Conservation (phyloP, 257 asterid species). For the Sherardia arvensis region DNA sequence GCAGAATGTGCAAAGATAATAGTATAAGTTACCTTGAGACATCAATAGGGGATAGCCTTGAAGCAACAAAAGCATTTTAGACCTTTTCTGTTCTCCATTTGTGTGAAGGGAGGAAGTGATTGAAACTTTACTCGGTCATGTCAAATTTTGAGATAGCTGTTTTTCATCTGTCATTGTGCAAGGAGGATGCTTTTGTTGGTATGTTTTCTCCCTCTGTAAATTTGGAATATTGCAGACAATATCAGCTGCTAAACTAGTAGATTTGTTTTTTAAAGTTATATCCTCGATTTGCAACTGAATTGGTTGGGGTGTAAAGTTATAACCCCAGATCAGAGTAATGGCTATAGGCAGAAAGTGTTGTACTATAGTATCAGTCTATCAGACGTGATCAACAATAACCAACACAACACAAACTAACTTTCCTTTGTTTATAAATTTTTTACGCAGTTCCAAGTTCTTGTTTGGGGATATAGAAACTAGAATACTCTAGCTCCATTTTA, state of each 20-base stretch:
- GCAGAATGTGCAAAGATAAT: constrained; percentile 38
- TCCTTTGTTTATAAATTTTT: background rate
- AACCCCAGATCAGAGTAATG: too few relatives aligned
- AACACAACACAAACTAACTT: background rate
- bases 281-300: background rate
- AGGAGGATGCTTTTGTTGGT: background rate
- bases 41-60: constrained; percentile 18
- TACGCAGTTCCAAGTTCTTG: background rate
- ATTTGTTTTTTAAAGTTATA: background rate
- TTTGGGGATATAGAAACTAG: background rate
- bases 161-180: background rate
- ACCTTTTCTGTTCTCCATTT: background rate
- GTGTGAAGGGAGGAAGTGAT: background rate
- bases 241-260: background rate
- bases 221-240: background rate
- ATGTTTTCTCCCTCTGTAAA: background rate
- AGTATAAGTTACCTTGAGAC: constrained; percentile 14
- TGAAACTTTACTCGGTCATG: background rate
- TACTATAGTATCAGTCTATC: too few relatives aligned
- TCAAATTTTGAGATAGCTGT: background rate
- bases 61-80: constrained; percentile 3
- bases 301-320: background rate
- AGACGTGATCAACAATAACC: too few relatives aligned
- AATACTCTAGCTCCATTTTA: background rate
- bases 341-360: too few relatives aligned